Conservation (phyloP, 2,329 filamentous ascomycete species). For the Sclerotinia nivalis region DNA sequence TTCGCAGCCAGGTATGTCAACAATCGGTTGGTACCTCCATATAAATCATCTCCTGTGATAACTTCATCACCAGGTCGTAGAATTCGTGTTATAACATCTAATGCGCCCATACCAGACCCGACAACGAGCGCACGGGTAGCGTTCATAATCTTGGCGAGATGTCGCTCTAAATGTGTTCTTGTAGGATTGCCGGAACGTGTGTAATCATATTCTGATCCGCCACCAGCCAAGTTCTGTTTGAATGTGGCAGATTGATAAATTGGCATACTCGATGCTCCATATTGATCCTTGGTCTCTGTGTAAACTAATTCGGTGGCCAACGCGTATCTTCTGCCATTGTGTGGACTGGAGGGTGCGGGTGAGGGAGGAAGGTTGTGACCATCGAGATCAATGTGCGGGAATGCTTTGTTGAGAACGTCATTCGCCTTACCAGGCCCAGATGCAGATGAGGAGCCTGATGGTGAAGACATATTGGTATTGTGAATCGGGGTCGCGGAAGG, state of each 20-base stretch:
- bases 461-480: constrained; percentile 39
- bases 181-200: constrained; percentile 97
- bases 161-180: constrained; percentile 90
- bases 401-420: constrained; percentile 35
- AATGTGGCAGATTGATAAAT: constrained; percentile 99
- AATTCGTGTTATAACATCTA: constrained; percentile 93
- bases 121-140: constrained; percentile 88
- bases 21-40: constrained; percentile 91
- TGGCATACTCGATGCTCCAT: constrained; percentile 92
- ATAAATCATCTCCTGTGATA: constrained; percentile 93
- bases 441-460: constrained; percentile 34
- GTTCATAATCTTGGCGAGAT: constrained; percentile 98
- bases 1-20: constrained; percentile 89
- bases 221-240: constrained; percentile 81
- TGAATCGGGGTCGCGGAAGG: not conserved
- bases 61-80: constrained; percentile 94
- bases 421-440: constrained; percentile 34
- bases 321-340: constrained; percentile 83
- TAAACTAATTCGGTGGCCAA: constrained; percentile 96
- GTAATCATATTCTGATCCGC: constrained; percentile 93
- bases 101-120: constrained; percentile 93
- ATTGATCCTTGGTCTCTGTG: constrained; percentile 94
- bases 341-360: constrained; percentile 87
- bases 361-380: constrained; percentile 87
- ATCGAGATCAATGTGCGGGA: constrained; percentile 68